Base-by-base conservation (phyloP, 2,329 filamentous ascomycete genomes). In the Xylariaceae sp. region DNA sequence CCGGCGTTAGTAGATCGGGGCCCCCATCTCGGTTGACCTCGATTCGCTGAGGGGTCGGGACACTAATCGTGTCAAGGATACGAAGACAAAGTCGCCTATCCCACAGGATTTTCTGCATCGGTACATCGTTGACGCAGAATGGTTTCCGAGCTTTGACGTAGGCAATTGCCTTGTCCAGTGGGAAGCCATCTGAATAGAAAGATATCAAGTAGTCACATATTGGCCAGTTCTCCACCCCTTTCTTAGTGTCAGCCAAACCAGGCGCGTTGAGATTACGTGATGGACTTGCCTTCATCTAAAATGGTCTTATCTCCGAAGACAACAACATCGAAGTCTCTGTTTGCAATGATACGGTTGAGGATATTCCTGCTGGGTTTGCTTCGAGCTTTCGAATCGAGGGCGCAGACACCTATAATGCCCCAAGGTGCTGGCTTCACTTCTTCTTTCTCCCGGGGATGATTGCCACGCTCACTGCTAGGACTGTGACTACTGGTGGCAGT, bases 241-340 rank as follows among this genome's bases (percentile, higher is more conserved):
- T 45, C 45, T 10, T 9, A 18, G 40, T 35, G 52, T 59, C 42
- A 60, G 62, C 62, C 54, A 67, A 58, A 31, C 48, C 14, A 14
- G 10, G 19, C 43, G 12, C 14, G 31, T 5, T 14, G 15, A 11
- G 27, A 18, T 46, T 11, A 40, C 22, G 36, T n/a, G 27, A 33
- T 42, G 15, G 27, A 65, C 76, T 59, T 60, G 82, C 81, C 80
- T 80, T 99, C 94, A 64, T 99, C 94, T 33, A 99, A 77, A 59
- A 99, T 99, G 39, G 96, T 92, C 71, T 99, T 99, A 74, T 99
- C 94, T 42, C 94, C 95, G 73, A 99, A 99, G 11, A 99, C 92
- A 54, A 95, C 86, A 19, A 97, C 91, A 62, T 99, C 92, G 63
- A 99, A 97, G 61, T 97, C 92, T 44, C 86, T 83, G 58, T 95